Percentiles rank a stretch among this genome's conserved stretches.
These are phyloP conservation scores for Metarhizium anisopliae DNA, from an alignment of 2,329 filamentous ascomycete genomes.

Conservation along the genomic window DNA sequence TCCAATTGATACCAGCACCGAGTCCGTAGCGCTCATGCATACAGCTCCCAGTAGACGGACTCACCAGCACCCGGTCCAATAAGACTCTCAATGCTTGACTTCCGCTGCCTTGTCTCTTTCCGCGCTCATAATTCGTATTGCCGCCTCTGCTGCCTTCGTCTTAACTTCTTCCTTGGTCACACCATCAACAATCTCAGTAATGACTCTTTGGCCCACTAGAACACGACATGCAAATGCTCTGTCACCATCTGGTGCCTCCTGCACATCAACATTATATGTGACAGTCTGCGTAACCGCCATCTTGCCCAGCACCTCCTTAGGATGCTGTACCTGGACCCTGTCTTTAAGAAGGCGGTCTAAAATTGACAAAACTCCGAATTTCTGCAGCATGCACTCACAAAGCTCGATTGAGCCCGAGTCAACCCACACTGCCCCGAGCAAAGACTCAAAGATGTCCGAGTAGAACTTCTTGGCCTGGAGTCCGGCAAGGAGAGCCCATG, in stretches of 20 bases:
- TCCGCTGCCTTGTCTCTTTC: constrained; percentile 7
- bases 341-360: constrained; percentile 53
- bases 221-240: constrained; percentile 36
- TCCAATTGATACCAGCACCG: not conserved
- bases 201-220: constrained; percentile 34
- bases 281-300: constrained; percentile 44
- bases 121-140: constrained; percentile 27
- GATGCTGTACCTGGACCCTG: constrained; percentile 48
- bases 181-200: constrained; percentile 37
- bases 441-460: constrained; percentile 73
- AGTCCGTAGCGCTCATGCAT: no score
- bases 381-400: constrained; percentile 52
- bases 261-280: constrained; percentile 36
- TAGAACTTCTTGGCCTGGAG: constrained; percentile 67
- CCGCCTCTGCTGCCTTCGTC: constrained; percentile 45
- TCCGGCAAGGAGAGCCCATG: constrained; percentile 64
- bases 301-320: constrained; percentile 60
- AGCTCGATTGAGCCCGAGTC: constrained; percentile 57
- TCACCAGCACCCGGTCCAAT: no score
- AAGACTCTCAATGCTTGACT: not conserved
- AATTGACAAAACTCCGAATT: constrained; percentile 55
- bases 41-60: no score
- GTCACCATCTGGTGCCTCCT: constrained; percentile 11
- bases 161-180: constrained; percentile 42
- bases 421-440: constrained; percentile 76